phyloP scores from a whole-genome alignment of 768 basidiomycete genomes.

The Tephrocybe sp. region DNA sequence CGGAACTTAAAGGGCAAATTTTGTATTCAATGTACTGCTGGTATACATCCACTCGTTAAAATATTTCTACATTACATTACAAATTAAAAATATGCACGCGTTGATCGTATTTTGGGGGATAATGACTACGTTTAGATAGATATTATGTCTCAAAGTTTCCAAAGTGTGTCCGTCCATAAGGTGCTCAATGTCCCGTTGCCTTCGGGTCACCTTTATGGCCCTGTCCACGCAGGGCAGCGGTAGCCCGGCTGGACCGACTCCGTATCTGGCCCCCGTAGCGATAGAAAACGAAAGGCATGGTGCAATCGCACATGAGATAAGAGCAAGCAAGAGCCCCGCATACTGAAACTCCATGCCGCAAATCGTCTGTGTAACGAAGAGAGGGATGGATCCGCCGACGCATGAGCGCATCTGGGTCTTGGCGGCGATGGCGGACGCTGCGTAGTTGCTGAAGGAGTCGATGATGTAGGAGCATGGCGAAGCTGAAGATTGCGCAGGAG shows the following conservation, averaged over 20 bases:
- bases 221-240: conserved; percentile 10
- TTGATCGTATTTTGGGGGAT: too few relatives aligned
- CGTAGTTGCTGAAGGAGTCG: conserved; percentile 41
- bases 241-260: conserved; percentile 7
- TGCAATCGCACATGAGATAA: conserved; percentile 30
- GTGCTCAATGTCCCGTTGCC: conserved; percentile 1
- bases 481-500: conserved; percentile 37
- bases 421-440: conserved; percentile 45
- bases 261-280: conserved; percentile 43
- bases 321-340: conserved; percentile 35
- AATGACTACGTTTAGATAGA: too few relatives aligned
- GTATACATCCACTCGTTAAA: too few relatives aligned
- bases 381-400: conserved; percentile 35
- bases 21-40: too few relatives aligned
- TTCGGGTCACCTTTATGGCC: conserved; percentile 10
- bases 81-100: too few relatives aligned
- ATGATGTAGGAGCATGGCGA: conserved; percentile 45
- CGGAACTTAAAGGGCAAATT: too few relatives aligned
- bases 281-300: conserved; percentile 43
- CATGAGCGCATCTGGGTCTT: conserved; percentile 40
- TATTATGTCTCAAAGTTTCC: too few relatives aligned
- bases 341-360: conserved; percentile 40
- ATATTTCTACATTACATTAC: too few relatives aligned
- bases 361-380: conserved; percentile 44
- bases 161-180: too few relatives aligned